Conservation (phyloP, 2,329 filamentous ascomycete species). For the Lomentospora prolificans region DNA sequence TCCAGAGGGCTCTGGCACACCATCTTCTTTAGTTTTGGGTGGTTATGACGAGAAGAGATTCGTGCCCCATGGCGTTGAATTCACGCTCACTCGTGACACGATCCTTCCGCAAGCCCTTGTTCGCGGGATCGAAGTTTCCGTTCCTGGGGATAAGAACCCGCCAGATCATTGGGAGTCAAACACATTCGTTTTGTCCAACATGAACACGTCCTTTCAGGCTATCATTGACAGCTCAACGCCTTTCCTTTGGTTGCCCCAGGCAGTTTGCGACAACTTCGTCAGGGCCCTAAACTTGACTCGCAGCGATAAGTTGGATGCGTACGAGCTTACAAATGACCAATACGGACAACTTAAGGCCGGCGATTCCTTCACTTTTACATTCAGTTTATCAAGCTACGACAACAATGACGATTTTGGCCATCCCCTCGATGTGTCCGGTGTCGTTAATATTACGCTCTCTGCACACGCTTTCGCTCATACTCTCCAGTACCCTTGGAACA, state of each 20-base stretch:
- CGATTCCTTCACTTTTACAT: conserved; percentile 41
- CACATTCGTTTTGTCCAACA: conserved; percentile 28
- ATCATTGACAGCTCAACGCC: conserved; percentile 56
- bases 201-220: conserved; percentile 38
- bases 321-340: conserved; percentile 51
- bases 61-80: conserved; percentile 48
- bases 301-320: conserved; percentile 53
- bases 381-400: conserved; percentile 45
- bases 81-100: conserved; percentile 43
- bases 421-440: conserved; percentile 35
- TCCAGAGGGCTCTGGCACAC: conserved; percentile 29
- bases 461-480: conserved; percentile 39
- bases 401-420: conserved; percentile 42
- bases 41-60: conserved; percentile 57
- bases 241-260: conserved; percentile 51
- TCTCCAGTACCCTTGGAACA: conserved; percentile 38
- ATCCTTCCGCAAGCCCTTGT: conserved; percentile 50
- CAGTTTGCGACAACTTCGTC: conserved; percentile 56
- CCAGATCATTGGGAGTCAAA: conserved; percentile 29
- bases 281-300: conserved; percentile 53
- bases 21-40: conserved; percentile 55
- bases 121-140: conserved; percentile 41
- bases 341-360: conserved; percentile 33
- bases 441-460: conserved; percentile 48
- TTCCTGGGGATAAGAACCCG: conserved; percentile 19